Evolutionary conservation across 805 yeast species (phyloP).

Genomic region (Hemisphaericaspora nanyangensis): DNA sequence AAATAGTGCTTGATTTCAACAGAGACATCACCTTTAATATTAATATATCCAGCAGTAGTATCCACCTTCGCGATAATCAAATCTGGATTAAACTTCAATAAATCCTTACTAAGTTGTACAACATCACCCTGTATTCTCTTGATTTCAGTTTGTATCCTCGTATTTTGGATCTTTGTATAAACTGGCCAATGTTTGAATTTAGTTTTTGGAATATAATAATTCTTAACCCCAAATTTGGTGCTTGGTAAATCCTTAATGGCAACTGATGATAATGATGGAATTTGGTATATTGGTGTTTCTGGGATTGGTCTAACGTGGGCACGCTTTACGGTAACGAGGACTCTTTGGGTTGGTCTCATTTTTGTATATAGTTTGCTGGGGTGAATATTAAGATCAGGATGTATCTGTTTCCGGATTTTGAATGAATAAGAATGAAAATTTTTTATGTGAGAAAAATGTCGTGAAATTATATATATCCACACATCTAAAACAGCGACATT

Average conservation of each 20-base stretch:
- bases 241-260: slow-evolving; percentile 23
- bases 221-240: slow-evolving; percentile 32
- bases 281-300: slow-evolving; percentile 16
- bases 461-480: neutral
- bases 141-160: slow-evolving; percentile 68
- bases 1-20: slow-evolving; percentile 26
- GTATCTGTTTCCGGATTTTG: no score
- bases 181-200: slow-evolving; percentile 75
- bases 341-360: slow-evolving; percentile 21
- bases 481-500: neutral
- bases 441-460: slow-evolving; percentile 2
- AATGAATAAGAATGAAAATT: neutral
- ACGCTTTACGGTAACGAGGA: neutral
- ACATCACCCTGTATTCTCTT: slow-evolving; percentile 69
- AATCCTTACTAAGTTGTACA: slow-evolving; percentile 60
- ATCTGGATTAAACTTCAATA: slow-evolving; percentile 47
- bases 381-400: no score
- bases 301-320: slow-evolving; percentile 7
- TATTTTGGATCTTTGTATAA: slow-evolving; percentile 63
- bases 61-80: slow-evolving; percentile 37
- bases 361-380: no score
- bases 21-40: slow-evolving; percentile 39
- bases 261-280: slow-evolving; percentile 28
- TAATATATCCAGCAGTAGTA: slow-evolving; percentile 30
- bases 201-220: slow-evolving; percentile 48